Evolutionary conservation across 2,329 filamentous ascomycete species (phyloP), one percentile per base, ranked within the genome.

Genomic region (Stagonosporopsis vannaccii): DNA sequence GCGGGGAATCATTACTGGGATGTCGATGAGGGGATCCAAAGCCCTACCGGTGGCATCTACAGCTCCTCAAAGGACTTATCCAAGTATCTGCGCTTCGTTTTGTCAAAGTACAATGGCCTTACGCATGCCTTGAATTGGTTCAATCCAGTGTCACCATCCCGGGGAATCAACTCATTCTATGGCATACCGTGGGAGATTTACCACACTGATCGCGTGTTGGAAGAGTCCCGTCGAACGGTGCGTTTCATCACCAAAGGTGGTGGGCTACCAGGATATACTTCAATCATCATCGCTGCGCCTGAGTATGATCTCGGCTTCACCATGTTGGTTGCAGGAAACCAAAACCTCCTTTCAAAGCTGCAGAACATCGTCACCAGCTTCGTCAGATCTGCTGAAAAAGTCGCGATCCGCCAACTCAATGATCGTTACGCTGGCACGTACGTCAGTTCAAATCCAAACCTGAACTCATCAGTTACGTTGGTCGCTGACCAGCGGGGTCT

Each of bases 131-230:
- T 78, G 7, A 81, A 81, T 51, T 82, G 79, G 79, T 58, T 80
- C 11, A 58, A 78, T 36, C 78, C 79, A 0, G 72, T 68, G 1
- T 79, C 77, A 3, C 76, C 71, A 35, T 59, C 70, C 0, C 68
- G 66, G 2, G 76, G 77, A 0, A 46, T 76, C 13, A 59, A 75
- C 23, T 74, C 68, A 0, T 80, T 78, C 53, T 81, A 80, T 51
- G 80, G 79, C 3, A 78, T 79, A 68, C 79, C 80, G 0, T 82
- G 79, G 76, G 80, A 82, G 61, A 81, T 79, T 0, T 77, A 77
- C 37, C 75, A 78, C 0, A 78, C 75, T 2, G 72, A 78, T 35
- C 68, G 68, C 5, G 71, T 80, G 15, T 65, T 81, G 1, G 45
- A 60, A 7, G 55, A 72, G 15, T 78, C 71, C 11, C 65, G 59